Percentiles rank a stretch among this genome's conserved stretches.
Conservation (phyloP, 176 grass and related monocot genomes). For the Metroxylon sagu region DNA sequence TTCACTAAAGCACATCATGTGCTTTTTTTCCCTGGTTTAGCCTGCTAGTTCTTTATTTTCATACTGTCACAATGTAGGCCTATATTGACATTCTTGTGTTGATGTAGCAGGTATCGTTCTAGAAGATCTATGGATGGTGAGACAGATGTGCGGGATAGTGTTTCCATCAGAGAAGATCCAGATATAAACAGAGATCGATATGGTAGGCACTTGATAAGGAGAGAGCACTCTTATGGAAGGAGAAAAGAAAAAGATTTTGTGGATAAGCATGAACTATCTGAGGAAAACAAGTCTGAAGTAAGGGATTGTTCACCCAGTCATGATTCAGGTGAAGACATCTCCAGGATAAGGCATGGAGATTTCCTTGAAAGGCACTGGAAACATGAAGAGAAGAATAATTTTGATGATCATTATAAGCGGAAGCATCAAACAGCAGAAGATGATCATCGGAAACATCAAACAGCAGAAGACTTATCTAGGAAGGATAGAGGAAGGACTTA, state of each 20-base stretch:
- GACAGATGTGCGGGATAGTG: conserved; percentile 3
- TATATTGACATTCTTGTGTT: not conserved
- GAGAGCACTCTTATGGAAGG: conserved; percentile 19
- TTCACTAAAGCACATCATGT: not conserved
- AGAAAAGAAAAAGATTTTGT: conserved; percentile 31
- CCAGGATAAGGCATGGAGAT: not conserved
- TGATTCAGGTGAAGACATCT: conserved; percentile 1
- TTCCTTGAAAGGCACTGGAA: not conserved
- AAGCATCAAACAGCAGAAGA: conserved; percentile 8
- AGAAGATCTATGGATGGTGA: conserved; percentile 23
- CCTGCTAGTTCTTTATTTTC: not conserved
- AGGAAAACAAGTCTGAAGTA: not conserved
- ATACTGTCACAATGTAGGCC: no score
- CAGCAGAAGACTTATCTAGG: conserved; percentile 9
- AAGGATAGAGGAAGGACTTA: conserved; percentile 2
- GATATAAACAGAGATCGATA: conserved; percentile 26
- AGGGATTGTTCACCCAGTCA: not conserved
- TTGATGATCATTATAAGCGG: conserved; percentile 13
- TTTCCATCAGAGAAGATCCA: conserved; percentile 30
- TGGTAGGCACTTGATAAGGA: conserved; percentile 2
- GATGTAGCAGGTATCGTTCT: conserved; percentile 32
- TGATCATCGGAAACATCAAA: conserved; percentile 1
- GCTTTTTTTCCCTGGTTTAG: not conserved
- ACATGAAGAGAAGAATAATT: conserved; percentile 28
- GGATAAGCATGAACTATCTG: conserved; percentile 20